phyloP scores from a whole-genome alignment of 108 stramenopile genomes.

The Bacterosira constricta region DNA sequence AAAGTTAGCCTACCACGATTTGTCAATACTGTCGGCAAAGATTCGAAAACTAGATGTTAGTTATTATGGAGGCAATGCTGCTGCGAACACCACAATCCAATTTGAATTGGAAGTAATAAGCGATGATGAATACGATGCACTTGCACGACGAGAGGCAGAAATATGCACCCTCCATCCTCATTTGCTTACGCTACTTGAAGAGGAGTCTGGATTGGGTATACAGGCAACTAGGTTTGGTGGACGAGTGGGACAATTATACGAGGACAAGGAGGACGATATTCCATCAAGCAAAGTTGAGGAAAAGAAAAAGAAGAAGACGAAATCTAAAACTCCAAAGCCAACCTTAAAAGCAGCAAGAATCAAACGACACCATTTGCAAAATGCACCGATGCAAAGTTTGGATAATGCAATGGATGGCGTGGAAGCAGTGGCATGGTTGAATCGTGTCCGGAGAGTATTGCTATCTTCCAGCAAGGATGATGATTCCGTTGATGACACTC shows the following conservation, averaged over 20 bases:
- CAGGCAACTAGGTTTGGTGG: slow-evolving; percentile 74
- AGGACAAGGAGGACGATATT: neutral
- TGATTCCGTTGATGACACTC: neutral
- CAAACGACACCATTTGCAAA: slow-evolving; percentile 62
- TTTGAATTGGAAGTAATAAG: slow-evolving; percentile 14
- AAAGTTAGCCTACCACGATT: slow-evolving; percentile 55
- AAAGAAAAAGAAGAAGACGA: neutral
- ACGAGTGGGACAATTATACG: slow-evolving; percentile 61
- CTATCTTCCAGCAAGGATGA: neutral
- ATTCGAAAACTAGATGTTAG: slow-evolving; percentile 59
- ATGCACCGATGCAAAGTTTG: slow-evolving; percentile 74
- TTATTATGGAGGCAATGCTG: slow-evolving; percentile 41
- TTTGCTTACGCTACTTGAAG: slow-evolving; percentile 50
- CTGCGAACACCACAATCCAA: neutral
- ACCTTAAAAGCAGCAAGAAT: slow-evolving; percentile 14
- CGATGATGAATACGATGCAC: slow-evolving; percentile 87
- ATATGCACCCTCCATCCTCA: slow-evolving; percentile 63
- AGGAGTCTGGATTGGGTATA: slow-evolving; percentile 64
- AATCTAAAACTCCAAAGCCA: slow-evolving; percentile 9
- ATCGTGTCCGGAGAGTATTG: slow-evolving; percentile 56
- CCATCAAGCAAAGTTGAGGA: neutral
- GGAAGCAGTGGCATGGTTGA: slow-evolving; percentile 67
- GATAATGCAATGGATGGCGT: slow-evolving; percentile 74
- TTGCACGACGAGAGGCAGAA: slow-evolving; percentile 74
- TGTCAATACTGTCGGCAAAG: slow-evolving; percentile 48